Conservation (phyloP, 1,284 basidiomycete genomes). For the Naganishia sp. region DNA sequence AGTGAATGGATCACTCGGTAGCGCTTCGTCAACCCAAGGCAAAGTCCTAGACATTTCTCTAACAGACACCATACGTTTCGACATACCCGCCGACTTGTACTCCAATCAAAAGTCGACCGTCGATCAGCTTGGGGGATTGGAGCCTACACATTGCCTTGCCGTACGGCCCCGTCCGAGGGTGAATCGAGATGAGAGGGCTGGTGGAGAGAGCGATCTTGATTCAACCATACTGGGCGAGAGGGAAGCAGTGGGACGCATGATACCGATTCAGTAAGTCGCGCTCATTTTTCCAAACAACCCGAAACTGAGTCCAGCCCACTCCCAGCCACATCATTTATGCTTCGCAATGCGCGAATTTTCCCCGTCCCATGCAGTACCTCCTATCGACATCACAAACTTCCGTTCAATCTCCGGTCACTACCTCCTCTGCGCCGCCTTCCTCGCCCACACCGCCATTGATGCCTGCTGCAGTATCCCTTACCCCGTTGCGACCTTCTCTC, state of each 20-base stretch:
- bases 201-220: not conserved
- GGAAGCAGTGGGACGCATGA: constrained; percentile 28
- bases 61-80: constrained; percentile 13
- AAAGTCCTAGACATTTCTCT: not conserved
- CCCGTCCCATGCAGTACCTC: constrained; percentile 1
- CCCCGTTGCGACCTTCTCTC: no score
- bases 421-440: not conserved
- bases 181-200: not conserved
- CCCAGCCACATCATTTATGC: constrained; percentile 27
- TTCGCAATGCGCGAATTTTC: constrained; percentile 30
- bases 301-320: no score
- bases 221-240: not conserved
- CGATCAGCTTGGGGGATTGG: not conserved
- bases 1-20: no score
- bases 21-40: not conserved
- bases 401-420: not conserved
- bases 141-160: constrained; percentile 25
- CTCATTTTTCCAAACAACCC: not conserved
- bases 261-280: constrained; percentile 30
- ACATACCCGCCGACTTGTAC: constrained; percentile 1
- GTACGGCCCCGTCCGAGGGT: constrained; percentile 10
- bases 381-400: not conserved
- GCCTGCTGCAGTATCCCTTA: not conserved
- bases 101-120: not conserved
- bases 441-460: not conserved